These are phyloP conservation scores for Hanseniaspora gamundiae DNA, from an alignment of 1,139 yeast species.

Conservation along the genomic window DNA sequence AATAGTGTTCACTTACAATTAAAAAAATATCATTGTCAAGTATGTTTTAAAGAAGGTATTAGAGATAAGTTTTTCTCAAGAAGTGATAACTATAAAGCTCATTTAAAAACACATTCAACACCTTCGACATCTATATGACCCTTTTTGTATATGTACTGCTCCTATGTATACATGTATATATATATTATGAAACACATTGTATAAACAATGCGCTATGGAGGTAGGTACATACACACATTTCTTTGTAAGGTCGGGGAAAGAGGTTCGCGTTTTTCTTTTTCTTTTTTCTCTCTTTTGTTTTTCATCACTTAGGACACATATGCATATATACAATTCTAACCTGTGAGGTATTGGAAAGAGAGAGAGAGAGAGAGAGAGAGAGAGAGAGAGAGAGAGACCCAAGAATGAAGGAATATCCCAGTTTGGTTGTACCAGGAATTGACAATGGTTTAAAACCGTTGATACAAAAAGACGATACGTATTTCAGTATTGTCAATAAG, in stretches of 20 bases:
- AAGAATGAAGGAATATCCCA: conserved; percentile 1
- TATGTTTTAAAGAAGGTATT: conserved; percentile 28
- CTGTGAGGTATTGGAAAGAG: too few species aligned
- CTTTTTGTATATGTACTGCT: too few species aligned
- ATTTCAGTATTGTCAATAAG: neutral
- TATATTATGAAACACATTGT: too few species aligned
- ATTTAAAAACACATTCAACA: conserved; percentile 49
- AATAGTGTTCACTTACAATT: conserved; percentile 54
- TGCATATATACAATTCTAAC: too few species aligned
- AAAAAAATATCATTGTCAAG: conserved; percentile 60
- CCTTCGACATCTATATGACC: neutral
- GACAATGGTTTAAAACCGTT: neutral
- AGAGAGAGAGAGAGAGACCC: neutral
- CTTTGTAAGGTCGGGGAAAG: neutral
- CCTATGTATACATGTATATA: too few species aligned
- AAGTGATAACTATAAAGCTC: conserved; percentile 69
- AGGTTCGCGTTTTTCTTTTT: neutral
- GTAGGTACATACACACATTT: too few species aligned
- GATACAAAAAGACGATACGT: neutral
- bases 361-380: neutral
- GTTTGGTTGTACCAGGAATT: neutral
- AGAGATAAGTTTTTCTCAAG: conserved; percentile 58
- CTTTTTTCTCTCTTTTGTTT: too few species aligned
- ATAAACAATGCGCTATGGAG: too few species aligned
- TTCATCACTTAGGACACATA: too few species aligned